Evolutionary conservation across 1,139 yeast species (phyloP).

Genomic region (Geotrichum carabidarum): DNA sequence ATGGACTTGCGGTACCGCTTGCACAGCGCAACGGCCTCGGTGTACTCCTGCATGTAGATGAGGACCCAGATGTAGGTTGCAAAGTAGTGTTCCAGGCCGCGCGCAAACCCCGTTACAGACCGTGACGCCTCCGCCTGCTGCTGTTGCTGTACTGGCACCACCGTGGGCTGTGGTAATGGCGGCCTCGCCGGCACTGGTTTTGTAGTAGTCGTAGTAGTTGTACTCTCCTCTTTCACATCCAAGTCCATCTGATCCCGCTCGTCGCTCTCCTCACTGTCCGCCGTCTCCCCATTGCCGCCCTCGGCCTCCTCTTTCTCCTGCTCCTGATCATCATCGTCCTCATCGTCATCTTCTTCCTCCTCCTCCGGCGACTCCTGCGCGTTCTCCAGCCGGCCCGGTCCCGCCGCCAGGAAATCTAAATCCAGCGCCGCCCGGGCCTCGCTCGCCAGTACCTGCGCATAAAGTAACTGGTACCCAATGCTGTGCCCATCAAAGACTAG

Average conservation of each 20-base stretch:
- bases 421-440: slow-evolving; percentile 17
- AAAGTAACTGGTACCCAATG: slow-evolving; percentile 1
- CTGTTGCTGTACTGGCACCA: background rate
- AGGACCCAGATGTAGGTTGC: slow-evolving; percentile 16
- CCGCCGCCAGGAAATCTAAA: background rate
- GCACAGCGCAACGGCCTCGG: slow-evolving; percentile 5
- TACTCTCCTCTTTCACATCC: slow-evolving; percentile 1
- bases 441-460: slow-evolving; percentile 3
- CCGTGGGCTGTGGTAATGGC: background rate
- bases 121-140: background rate
- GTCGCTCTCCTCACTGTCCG: background rate
- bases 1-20: slow-evolving; percentile 9
- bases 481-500: slow-evolving; percentile 5
- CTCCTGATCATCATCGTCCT: background rate
- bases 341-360: slow-evolving; percentile 2
- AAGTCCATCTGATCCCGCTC: slow-evolving; percentile 2
- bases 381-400: too few species aligned
- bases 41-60: slow-evolving; percentile 12
- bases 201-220: too few species aligned
- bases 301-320: background rate
- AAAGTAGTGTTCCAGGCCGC: slow-evolving; percentile 15
- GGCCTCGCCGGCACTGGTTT: background rate
- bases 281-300: background rate
- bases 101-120: slow-evolving; percentile 4
- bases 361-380: background rate